Conservation (phyloP, 495 filamentous ascomycete species). For the Podospora didyma region DNA sequence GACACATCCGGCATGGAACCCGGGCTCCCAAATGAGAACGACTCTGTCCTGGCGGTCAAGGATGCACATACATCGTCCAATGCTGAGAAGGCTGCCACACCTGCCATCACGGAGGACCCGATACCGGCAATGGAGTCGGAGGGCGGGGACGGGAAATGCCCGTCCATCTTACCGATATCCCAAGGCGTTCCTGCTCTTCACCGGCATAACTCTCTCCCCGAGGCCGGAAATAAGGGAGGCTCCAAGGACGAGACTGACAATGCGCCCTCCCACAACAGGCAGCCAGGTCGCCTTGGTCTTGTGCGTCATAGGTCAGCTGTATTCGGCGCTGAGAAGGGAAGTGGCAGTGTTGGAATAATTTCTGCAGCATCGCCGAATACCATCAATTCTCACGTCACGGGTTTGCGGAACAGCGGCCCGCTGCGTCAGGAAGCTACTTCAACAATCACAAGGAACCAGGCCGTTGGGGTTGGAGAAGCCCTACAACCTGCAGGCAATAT, state of each 20-base stretch:
- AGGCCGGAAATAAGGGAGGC: background rate
- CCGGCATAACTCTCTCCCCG: background rate
- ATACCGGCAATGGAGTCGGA: background rate
- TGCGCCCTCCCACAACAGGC: background rate
- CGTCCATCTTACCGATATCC: background rate
- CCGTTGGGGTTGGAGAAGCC: background rate
- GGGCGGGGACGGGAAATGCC: background rate
- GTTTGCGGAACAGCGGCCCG: background rate
- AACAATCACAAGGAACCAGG: background rate
- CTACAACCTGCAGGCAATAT: background rate
- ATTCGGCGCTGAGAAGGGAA: too few species aligned
- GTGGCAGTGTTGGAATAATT: background rate
- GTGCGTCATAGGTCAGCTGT: slow-evolving; percentile 1
- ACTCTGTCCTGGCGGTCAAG: too few species aligned
- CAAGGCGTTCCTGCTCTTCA: background rate
- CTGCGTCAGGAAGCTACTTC: background rate
- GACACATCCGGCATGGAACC: background rate
- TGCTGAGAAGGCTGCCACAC: background rate
- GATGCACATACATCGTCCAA: background rate
- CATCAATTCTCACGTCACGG: background rate
- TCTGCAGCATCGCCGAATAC: background rate
- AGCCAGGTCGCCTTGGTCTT: background rate
- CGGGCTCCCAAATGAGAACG: background rate
- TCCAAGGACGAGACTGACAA: background rate
- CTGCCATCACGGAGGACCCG: too few species aligned